Evolutionary conservation across 2,329 filamentous ascomycete genomes (phyloP).

Genomic region (Epichloe elymi): DNA sequence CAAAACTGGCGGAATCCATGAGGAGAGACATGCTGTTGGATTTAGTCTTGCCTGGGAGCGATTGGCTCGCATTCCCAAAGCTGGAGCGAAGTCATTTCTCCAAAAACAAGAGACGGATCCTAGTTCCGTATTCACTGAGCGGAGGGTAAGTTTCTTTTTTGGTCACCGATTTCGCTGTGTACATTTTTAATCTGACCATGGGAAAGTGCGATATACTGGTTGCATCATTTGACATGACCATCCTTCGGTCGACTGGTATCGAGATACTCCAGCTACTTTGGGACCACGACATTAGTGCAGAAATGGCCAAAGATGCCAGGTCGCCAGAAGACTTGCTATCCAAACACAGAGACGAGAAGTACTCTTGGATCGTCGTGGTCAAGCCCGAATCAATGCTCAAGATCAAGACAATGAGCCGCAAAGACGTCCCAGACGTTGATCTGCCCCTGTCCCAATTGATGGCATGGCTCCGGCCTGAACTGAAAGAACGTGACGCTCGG

Average conservation of each 20-base stretch:
- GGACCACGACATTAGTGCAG: constrained; percentile 72
- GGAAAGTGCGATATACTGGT: constrained; percentile 73
- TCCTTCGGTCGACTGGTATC: constrained; percentile 63
- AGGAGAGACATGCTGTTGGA: constrained; percentile 72
- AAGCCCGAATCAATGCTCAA: constrained; percentile 69
- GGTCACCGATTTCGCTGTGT: background rate
- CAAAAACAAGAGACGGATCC: constrained; percentile 57
- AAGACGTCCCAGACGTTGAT: constrained; percentile 63
- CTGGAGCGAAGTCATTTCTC: constrained; percentile 43
- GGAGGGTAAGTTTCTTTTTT: constrained; percentile 37
- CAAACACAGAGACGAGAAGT: constrained; percentile 61
- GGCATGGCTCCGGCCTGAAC: constrained; percentile 67
- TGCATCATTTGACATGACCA: constrained; percentile 68
- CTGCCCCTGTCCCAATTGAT: constrained; percentile 60
- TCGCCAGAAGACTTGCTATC: constrained; percentile 69
- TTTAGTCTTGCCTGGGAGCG: constrained; percentile 86
- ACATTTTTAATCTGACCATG: background rate
- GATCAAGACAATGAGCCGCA: constrained; percentile 63
- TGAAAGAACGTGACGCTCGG: constrained; percentile 62
- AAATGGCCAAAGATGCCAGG: constrained; percentile 68
- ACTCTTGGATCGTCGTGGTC: constrained; percentile 81
- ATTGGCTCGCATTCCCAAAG: constrained; percentile 52
- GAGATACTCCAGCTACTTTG: constrained; percentile 70
- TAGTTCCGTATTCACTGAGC: constrained; percentile 44
- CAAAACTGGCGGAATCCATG: constrained; percentile 46